phyloP scores from a whole-genome alignment of 768 basidiomycete species.

The Tulasnella sp. region DNA sequence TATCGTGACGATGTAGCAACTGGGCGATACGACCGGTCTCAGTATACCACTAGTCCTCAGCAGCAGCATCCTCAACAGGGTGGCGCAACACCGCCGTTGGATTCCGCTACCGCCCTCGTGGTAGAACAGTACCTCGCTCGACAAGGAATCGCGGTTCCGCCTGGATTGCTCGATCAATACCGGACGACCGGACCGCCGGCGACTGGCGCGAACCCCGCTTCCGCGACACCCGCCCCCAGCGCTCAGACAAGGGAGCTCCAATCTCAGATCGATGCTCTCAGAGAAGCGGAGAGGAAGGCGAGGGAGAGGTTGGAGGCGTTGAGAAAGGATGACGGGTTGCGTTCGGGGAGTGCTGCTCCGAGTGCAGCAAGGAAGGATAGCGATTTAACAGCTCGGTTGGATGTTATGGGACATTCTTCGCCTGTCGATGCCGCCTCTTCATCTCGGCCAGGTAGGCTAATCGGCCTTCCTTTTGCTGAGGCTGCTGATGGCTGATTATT shows the following conservation, averaged over 20 bases:
- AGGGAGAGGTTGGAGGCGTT: slow-evolving; percentile 9
- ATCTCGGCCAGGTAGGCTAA: neutral
- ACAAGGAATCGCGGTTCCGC: neutral
- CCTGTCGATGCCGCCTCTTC: neutral
- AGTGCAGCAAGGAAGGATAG: neutral
- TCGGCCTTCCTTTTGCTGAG: too few species aligned
- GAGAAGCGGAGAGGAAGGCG: slow-evolving; percentile 5
- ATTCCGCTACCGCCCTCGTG: neutral
- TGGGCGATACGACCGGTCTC: neutral
- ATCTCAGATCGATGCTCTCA: slow-evolving; percentile 5
- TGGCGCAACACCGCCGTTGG: neutral
- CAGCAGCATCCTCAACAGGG: neutral
- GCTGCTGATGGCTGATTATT: neutral
- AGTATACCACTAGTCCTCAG: neutral
- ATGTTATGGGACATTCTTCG: neutral
- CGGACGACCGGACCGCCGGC: neutral
- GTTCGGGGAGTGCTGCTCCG: neutral
- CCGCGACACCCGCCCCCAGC: neutral
- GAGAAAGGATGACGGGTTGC: neutral
- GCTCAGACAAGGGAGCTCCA: slow-evolving; percentile 14
- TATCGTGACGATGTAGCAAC: neutral
- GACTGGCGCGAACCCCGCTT: neutral
- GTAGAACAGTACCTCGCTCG: slow-evolving; percentile 1
- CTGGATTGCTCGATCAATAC: neutral
- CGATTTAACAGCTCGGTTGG: neutral